A percentile compares a stretch with the other conserved stretches of the same genome.
Evolutionary conservation across 176 grass and related monocot genomes (phyloP).

Genomic region (Aegilops bicornis): DNA sequence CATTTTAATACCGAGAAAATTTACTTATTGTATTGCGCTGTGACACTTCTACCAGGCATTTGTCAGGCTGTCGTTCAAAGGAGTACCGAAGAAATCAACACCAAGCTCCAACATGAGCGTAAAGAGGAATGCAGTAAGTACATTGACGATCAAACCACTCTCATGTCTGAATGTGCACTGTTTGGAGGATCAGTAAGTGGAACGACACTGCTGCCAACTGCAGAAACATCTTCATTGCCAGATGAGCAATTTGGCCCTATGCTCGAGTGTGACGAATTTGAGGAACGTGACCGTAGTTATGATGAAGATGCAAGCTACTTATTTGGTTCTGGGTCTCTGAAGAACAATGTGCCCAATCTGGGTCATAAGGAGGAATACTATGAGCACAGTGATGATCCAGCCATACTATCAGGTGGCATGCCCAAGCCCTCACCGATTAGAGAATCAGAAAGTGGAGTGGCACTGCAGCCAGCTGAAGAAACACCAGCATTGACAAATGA

Average conservation of each 20-base stretch:
- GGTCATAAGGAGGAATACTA: slow-evolving; percentile 8
- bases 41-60: slow-evolving; percentile 7
- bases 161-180: not conserved
- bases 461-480: not conserved
- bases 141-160: not conserved
- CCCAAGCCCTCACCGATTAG: not conserved
- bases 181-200: slow-evolving; percentile 1
- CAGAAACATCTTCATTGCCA: not conserved
- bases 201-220: not conserved
- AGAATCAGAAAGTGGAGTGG: not conserved
- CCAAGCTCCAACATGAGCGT: not conserved
- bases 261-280: not conserved
- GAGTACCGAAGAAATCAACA: not conserved
- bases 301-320: not conserved
- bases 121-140: not conserved
- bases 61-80: not conserved
- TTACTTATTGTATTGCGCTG: not conserved
- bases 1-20: not conserved
- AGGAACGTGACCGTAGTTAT: not conserved
- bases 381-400: not conserved
- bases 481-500: not conserved
- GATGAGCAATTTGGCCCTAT: not conserved
- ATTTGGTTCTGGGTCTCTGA: not conserved
- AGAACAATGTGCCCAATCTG: not conserved
- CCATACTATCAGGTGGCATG: not conserved